phyloP scores from a whole-genome alignment of 2,329 filamentous ascomycete genomes.

The Parascedosporium putredinis region DNA sequence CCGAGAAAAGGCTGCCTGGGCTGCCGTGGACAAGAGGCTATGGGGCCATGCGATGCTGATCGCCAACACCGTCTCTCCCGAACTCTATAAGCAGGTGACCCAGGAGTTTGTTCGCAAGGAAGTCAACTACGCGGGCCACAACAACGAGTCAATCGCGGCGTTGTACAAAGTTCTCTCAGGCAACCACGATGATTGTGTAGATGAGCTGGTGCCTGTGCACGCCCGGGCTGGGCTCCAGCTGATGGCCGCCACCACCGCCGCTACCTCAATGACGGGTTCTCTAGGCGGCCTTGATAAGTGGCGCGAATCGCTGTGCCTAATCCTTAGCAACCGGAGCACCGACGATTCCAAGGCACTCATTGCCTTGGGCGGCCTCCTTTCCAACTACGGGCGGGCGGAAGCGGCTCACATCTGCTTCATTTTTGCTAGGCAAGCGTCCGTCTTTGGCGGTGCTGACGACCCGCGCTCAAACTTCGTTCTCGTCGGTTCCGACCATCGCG shows the following conservation, averaged over 20 bases:
- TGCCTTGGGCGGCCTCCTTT: slow-evolving; percentile 70
- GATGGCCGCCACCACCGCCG: slow-evolving; percentile 58
- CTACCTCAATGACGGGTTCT: slow-evolving; percentile 55
- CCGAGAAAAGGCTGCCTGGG: slow-evolving; percentile 84
- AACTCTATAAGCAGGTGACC: slow-evolving; percentile 83
- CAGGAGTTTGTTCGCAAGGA: slow-evolving; percentile 95
- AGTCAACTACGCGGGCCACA: slow-evolving; percentile 69
- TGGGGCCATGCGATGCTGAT: slow-evolving; percentile 97
- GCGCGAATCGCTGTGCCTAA: slow-evolving; percentile 78
- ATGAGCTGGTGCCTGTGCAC: slow-evolving; percentile 88
- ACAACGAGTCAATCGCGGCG: slow-evolving; percentile 79
- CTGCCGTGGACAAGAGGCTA: slow-evolving; percentile 80
- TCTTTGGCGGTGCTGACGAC: slow-evolving; percentile 80
- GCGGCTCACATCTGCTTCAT: slow-evolving; percentile 92
- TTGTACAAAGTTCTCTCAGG: slow-evolving; percentile 91
- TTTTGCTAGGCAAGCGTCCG: slow-evolving; percentile 60
- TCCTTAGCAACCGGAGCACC: slow-evolving; percentile 77
- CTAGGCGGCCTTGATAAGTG: slow-evolving; percentile 85
- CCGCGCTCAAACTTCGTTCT: slow-evolving; percentile 68
- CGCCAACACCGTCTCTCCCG: slow-evolving; percentile 64
- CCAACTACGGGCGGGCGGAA: slow-evolving; percentile 77
- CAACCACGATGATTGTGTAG: slow-evolving; percentile 87
- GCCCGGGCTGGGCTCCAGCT: slow-evolving; percentile 88
- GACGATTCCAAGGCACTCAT: slow-evolving; percentile 70
- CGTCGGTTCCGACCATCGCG: slow-evolving; percentile 72